phyloP scores from a whole-genome alignment of 352 stramenopile genomes.

The Pythium sukuiense region DNA sequence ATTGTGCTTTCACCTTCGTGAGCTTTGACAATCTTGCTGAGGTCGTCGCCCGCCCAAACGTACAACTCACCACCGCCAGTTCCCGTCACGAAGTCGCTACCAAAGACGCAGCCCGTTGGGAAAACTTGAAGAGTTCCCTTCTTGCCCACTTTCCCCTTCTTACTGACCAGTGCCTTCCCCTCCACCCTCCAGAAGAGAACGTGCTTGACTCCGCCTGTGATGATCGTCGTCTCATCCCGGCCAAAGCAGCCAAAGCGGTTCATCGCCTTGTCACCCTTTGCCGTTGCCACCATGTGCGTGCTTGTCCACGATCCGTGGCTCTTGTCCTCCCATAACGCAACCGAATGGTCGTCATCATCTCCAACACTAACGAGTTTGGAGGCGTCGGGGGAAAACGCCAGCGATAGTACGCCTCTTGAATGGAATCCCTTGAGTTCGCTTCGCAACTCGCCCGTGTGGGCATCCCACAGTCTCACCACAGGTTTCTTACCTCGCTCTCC shows the following conservation, averaged over 20 bases:
- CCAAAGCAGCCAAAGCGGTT: constrained; percentile 61
- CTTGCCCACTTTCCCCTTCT: constrained; percentile 65
- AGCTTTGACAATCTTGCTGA: constrained; percentile 56
- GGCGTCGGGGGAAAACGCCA: constrained; percentile 64
- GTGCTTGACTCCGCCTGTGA: constrained; percentile 70
- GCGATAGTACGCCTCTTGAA: constrained; percentile 60
- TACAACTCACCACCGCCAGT: constrained; percentile 58
- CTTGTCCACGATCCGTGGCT: constrained; percentile 71
- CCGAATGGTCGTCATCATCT: constrained; percentile 79
- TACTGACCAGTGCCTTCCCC: constrained; percentile 50
- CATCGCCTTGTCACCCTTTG: constrained; percentile 54
- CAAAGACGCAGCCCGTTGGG: constrained; percentile 45
- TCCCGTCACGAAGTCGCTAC: constrained; percentile 49
- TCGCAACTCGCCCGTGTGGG: constrained; percentile 64
- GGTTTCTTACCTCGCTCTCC: constrained; percentile 82
- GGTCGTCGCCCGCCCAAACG: constrained; percentile 53
- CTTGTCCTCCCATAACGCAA: constrained; percentile 73
- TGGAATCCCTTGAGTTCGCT: constrained; percentile 69
- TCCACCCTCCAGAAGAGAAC: constrained; percentile 68
- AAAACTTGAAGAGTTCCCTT: constrained; percentile 55
- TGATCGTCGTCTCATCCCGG: constrained; percentile 31
- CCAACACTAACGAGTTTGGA: constrained; percentile 69
- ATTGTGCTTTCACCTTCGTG: constrained; percentile 56
- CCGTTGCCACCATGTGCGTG: constrained; percentile 39
- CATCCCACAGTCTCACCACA: constrained; percentile 81